Evolutionary conservation across 805 yeast genomes (phyloP).

Genomic region (Pichia gijzeniarum): DNA sequence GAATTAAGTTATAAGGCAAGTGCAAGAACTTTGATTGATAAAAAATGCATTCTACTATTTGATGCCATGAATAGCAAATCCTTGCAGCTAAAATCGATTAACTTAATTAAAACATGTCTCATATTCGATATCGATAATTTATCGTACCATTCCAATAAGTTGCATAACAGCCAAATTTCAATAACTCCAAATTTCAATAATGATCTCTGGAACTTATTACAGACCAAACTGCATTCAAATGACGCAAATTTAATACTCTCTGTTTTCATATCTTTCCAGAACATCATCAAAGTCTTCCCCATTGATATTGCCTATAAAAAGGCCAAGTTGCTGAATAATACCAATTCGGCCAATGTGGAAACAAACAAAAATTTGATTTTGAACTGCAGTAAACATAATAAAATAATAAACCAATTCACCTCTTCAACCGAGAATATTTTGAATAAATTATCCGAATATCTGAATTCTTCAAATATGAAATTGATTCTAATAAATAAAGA

Average conservation of each 20-base stretch:
- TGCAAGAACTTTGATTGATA: constrained; percentile 42
- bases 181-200: constrained; percentile 17
- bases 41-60: constrained; percentile 31
- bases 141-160: constrained; percentile 19
- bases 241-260: constrained; percentile 10
- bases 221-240: constrained; percentile 20
- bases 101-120: constrained; percentile 18
- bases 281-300: constrained; percentile 16
- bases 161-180: constrained; percentile 15
- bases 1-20: constrained; percentile 40
- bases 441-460: constrained; percentile 23
- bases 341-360: constrained; percentile 12
- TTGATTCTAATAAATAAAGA: constrained; percentile 35
- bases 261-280: constrained; percentile 16
- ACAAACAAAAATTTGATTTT: constrained; percentile 20
- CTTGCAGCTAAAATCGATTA: constrained; percentile 16
- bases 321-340: constrained; percentile 9
- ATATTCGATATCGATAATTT: constrained; percentile 22
- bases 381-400: constrained; percentile 26
- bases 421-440: constrained; percentile 20
- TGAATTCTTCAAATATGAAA: constrained; percentile 20
- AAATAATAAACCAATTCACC: constrained; percentile 16
- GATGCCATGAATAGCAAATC: constrained; percentile 18
- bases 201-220: constrained; percentile 24
- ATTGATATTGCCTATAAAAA: constrained; percentile 23